Percentiles rank a stretch among this genome's conserved stretches.
These are phyloP conservation scores for Saussurea involucrata DNA, from an alignment of 129 eudicot genomes.

Conservation along the genomic window DNA sequence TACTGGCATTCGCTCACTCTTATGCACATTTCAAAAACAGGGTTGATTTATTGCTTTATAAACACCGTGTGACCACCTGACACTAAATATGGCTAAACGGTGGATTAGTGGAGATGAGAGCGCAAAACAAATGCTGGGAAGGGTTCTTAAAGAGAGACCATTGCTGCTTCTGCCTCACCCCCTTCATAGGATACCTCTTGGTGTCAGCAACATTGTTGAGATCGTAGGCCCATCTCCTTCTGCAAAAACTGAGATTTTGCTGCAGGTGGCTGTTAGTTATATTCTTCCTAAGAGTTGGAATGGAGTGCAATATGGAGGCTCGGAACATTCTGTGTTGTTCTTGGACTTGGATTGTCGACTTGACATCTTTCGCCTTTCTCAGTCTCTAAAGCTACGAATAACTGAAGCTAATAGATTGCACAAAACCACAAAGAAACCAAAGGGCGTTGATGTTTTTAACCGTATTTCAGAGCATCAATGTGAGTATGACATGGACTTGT, in stretches of 20 bases:
- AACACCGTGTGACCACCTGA: not conserved
- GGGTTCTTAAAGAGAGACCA: conserved; percentile 52
- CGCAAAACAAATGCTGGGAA: conserved; percentile 51
- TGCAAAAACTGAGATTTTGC: conserved; percentile 70
- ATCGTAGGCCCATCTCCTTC: conserved; percentile 84
- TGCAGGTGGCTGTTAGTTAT: conserved; percentile 65
- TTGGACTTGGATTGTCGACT: conserved; percentile 88
- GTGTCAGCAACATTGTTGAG: conserved; percentile 67
- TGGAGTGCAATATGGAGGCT: conserved; percentile 72
- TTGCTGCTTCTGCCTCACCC: conserved; percentile 54
- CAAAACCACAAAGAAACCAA: conserved; percentile 1
- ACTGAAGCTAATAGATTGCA: conserved; percentile 25
- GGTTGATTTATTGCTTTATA: not conserved
- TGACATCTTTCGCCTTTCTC: conserved; percentile 62
- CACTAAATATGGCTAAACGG: conserved; percentile 35
- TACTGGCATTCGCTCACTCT: not conserved
- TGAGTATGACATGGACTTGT: conserved; percentile 41
- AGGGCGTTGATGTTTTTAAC: conserved; percentile 6
- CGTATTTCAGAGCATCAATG: conserved; percentile 15
- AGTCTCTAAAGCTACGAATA: conserved; percentile 40
- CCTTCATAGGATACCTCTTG: conserved; percentile 73
- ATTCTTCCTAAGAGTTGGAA: conserved; percentile 79
- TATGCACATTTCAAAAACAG: not conserved
- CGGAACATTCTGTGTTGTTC: conserved; percentile 59
- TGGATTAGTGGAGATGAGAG: conserved; percentile 65